Evolutionary conservation across 2,329 filamentous ascomycete genomes (phyloP).

Genomic region (Pseudogymnoascus sp.): DNA sequence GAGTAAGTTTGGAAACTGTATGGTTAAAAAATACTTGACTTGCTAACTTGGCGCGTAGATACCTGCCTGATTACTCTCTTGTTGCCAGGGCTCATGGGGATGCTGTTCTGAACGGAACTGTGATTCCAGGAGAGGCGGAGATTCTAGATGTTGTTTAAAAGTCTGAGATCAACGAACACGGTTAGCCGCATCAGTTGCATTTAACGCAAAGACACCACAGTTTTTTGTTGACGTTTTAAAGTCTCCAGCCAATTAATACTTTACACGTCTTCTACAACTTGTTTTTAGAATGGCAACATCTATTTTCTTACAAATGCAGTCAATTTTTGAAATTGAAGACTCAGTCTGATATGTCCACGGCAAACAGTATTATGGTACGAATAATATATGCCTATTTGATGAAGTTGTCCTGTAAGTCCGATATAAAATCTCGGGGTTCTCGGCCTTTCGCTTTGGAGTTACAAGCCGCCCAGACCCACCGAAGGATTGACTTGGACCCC

Average conservation of each 20-base stretch:
- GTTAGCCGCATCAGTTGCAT: neutral
- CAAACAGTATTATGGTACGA: neutral
- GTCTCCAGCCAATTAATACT: neutral
- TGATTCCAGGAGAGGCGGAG: constrained; percentile 47
- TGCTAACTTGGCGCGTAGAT: constrained; percentile 28
- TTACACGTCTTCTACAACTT: neutral
- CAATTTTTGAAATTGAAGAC: neutral
- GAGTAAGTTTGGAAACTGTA: constrained; percentile 28
- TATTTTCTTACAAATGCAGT: neutral
- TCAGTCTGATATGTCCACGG: constrained; percentile 14
- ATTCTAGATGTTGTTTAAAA: constrained; percentile 12
- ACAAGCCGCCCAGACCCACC: neutral
- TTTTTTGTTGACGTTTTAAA: neutral
- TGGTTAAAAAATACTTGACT: neutral
- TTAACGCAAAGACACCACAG: neutral
- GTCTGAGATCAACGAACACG: neutral
- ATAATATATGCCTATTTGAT: neutral
- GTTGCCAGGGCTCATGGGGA: constrained; percentile 54
- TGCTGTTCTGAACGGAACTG: constrained; percentile 51
- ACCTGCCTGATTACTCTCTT: constrained; percentile 57
- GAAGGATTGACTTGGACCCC: neutral
- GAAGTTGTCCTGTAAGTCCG: neutral
- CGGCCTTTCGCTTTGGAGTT: neutral
- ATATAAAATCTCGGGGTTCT: neutral
- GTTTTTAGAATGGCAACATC: neutral